A percentile compares a stretch with the other conserved stretches of the same genome.
Conservation (phyloP, 2,329 filamentous ascomycete genomes). For the Alternaria sp. region DNA sequence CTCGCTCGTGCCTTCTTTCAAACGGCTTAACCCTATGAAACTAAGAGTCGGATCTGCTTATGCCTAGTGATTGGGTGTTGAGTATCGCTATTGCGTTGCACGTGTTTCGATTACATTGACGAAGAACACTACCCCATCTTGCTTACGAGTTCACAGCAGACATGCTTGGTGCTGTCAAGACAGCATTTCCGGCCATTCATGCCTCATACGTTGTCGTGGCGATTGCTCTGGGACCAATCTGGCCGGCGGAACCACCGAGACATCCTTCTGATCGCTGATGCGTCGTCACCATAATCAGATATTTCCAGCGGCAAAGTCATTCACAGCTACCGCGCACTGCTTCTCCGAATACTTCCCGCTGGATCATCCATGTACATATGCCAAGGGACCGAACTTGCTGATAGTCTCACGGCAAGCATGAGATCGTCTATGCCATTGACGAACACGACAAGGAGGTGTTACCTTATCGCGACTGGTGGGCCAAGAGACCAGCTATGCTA, state of each 20-base stretch:
- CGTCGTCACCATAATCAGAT: neutral
- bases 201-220: neutral
- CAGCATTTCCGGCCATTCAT: neutral
- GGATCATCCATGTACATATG: neutral
- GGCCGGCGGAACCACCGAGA: neutral
- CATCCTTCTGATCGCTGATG: neutral
- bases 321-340: neutral
- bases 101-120: neutral
- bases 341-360: neutral
- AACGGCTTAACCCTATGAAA: neutral
- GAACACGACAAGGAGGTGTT: neutral
- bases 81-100: neutral
- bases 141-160: neutral
- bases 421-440: neutral
- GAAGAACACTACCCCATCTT: neutral
- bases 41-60: neutral
- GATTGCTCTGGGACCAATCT: neutral
- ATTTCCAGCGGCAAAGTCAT: neutral
- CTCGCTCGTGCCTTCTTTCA: neutral
- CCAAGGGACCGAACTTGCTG: neutral
- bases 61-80: neutral
- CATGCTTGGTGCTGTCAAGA: neutral
- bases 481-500: slow-evolving; percentile 1
- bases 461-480: neutral
- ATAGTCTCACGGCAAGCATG: neutral